phyloP scores from a whole-genome alignment of 2,329 filamentous ascomycete genomes.

The Ilyonectria destructans region DNA sequence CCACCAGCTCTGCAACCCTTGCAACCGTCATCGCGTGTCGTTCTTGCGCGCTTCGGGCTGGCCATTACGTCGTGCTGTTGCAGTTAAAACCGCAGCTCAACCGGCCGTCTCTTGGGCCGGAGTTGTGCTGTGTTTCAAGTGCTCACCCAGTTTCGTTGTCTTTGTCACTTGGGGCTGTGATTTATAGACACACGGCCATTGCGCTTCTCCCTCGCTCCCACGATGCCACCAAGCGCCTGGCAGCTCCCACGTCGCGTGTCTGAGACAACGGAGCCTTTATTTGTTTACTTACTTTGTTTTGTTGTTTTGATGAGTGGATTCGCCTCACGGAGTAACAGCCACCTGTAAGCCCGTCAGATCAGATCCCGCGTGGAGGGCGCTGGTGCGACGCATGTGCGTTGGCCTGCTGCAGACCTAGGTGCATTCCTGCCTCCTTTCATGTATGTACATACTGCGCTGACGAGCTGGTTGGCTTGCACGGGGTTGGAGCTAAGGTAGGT shows the following conservation, averaged over 20 bases:
- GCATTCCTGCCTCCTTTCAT: conserved; percentile 37
- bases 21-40: conserved; percentile 14
- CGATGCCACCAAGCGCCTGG: not conserved
- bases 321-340: conserved; percentile 34
- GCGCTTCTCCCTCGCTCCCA: not conserved
- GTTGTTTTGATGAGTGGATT: conserved; percentile 37
- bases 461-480: conserved; percentile 26
- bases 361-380: conserved; percentile 34
- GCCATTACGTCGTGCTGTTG: conserved; percentile 19
- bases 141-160: not conserved
- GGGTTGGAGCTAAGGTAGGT: conserved; percentile 18
- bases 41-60: conserved; percentile 1
- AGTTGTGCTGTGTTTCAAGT: not conserved
- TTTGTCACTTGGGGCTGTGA: not conserved
- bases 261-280: conserved; percentile 9
- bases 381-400: conserved; percentile 39
- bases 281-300: conserved; percentile 26
- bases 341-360: conserved; percentile 30
- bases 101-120: not conserved
- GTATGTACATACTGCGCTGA: conserved; percentile 21
- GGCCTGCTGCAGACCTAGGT: conserved; percentile 38
- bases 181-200: not conserved
- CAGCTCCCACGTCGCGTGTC: conserved; percentile 15
- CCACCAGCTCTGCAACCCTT: conserved; percentile 1
- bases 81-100: not conserved